Percentiles rank a stretch among this genome's conserved stretches.
Conservation (phyloP, 345 rosid species). For the Eucalyptus cloeziana region DNA sequence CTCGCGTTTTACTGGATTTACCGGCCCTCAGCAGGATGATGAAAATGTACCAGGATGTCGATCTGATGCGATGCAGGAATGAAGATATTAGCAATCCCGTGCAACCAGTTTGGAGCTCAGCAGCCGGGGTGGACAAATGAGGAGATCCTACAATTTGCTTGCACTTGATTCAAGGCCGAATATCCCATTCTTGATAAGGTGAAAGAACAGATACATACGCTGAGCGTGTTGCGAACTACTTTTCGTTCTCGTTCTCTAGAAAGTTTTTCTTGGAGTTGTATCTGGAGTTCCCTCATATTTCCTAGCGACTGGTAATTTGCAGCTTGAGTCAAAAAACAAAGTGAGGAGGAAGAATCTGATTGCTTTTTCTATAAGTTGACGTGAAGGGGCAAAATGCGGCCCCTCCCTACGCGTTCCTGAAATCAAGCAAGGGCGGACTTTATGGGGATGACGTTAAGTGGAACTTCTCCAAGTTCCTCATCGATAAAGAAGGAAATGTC, state of each 20-base stretch:
- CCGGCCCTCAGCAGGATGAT: too few species aligned
- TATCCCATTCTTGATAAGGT: constrained; percentile 89
- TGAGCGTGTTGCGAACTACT: not conserved
- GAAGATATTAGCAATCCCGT: constrained; percentile 53
- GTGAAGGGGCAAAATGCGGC: constrained; percentile 72
- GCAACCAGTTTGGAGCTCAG: constrained; percentile 87
- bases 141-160: constrained; percentile 59
- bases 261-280: not conserved
- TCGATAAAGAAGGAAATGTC: constrained; percentile 64
- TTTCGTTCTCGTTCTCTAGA: not conserved
- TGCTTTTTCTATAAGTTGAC: constrained; percentile 29
- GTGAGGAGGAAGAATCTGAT: not conserved
- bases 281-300: not conserved
- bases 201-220: not conserved
- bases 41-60: too few species aligned
- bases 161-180: constrained; percentile 90
- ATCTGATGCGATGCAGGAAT: too few species aligned
- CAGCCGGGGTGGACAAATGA: constrained; percentile 69
- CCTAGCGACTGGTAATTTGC: not conserved
- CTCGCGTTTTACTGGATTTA: too few species aligned
- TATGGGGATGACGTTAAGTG: constrained; percentile 72
- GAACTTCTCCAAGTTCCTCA: constrained; percentile 85
- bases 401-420: constrained; percentile 74
- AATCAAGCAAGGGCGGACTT: constrained; percentile 71
- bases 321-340: not conserved